A percentile compares a stretch with the other conserved stretches of the same genome.
Evolutionary conservation across 1,284 basidiomycete species (phyloP).

Genomic region (Wallemia mellicola): DNA sequence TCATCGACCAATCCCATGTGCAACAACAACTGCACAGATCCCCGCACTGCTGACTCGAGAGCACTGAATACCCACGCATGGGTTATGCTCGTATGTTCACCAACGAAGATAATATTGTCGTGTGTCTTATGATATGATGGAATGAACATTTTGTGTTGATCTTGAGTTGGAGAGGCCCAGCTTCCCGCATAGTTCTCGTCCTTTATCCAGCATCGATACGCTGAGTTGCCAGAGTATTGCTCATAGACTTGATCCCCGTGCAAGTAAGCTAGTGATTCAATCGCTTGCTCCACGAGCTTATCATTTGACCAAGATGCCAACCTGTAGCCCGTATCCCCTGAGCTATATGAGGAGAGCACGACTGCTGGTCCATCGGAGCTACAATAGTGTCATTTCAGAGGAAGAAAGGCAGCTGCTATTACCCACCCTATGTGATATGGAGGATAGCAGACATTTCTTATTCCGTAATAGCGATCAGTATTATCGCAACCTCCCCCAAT

Average conservation of each 20-base stretch:
- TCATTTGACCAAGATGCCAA: constrained; percentile 3
- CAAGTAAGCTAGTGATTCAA: constrained; percentile 9
- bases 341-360: constrained; percentile 7
- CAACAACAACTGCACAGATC: constrained; percentile 8
- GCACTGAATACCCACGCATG: constrained; percentile 10
- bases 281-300: constrained; percentile 6
- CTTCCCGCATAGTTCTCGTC: constrained; percentile 7
- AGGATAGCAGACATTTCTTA: constrained; percentile 8
- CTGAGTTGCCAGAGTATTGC: constrained; percentile 8
- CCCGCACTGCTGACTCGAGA: constrained; percentile 8
- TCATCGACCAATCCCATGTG: constrained; percentile 10
- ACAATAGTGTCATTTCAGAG: too few relatives aligned
- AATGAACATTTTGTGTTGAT: constrained; percentile 9
- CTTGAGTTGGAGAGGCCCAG: constrained; percentile 8
- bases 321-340: not conserved
- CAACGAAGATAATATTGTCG: constrained; percentile 8
- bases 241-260: constrained; percentile 9
- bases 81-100: constrained; percentile 9
- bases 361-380: constrained; percentile 8
- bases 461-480: constrained; percentile 7
- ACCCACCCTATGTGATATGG: constrained; percentile 9
- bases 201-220: constrained; percentile 8
- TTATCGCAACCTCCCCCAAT: constrained; percentile 9
- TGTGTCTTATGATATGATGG: constrained; percentile 10
- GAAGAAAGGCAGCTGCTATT: too few relatives aligned